Evolutionary conservation across 352 stramenopile species (phyloP), one percentile per base, ranked within the genome.

Genomic region (Phytopythium aichiense): DNA sequence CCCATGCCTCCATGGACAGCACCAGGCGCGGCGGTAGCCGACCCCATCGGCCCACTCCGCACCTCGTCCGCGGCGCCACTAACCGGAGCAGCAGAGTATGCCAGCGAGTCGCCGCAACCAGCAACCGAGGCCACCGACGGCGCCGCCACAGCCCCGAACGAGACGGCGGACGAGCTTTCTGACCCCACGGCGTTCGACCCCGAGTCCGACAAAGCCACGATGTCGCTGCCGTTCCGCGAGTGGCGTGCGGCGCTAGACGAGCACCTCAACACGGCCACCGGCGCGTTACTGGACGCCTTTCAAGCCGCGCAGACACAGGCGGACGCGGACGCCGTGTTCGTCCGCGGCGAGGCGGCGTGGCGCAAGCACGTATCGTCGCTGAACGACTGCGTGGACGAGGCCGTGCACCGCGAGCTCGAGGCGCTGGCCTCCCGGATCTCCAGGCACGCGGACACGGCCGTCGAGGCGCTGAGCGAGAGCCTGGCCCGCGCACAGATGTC

Each of bases 301-400:
- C 61, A 78, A 11, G 31, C 66, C 8, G 65, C 86, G 4, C 81
- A 88, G 51, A 66, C 38, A 25, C 77, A 79, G 31, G 86, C 87
- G 42, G 77, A 88, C 22, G 73, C 86, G 5, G 59, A 67, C 3
- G 81, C 78, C n/a, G 64, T 85, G 37, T 83, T 76, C 56, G 82
- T 88, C 31, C 76, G 79, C 8, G 79, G 79, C 25, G 81, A 90
- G 30, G 76, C 76, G n/a, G 72, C 69, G 16, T 90, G 81, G 81
- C 72, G 81, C 11, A 83, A 82, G 60, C 78, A 90, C 53, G 43
- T 88, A 18, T 55, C 52, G 0, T 9, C 48, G 9, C 84, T 85
- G 65, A 74, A 87, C 57, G 74, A 83, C 49, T 67, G 64, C 25
- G 59, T 84, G 16, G 81, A 88, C 48, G 69, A 83, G 18, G 45